Conservation (phyloP, 2,329 filamentous ascomycete species). For the Aureobasidium musti region DNA sequence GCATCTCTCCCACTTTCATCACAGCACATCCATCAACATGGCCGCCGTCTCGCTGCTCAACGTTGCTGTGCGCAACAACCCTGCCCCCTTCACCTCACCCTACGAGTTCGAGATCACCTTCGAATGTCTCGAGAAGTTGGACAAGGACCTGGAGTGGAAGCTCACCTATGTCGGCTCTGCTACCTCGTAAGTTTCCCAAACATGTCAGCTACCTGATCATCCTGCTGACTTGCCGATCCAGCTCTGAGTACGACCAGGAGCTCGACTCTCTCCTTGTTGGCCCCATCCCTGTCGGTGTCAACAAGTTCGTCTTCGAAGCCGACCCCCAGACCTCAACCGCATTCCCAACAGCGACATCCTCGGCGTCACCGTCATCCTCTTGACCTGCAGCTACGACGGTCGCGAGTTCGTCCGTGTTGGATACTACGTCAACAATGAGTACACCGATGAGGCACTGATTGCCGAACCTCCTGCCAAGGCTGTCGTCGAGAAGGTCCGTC, state of each 20-base stretch:
- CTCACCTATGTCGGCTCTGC: slow-evolving; percentile 98
- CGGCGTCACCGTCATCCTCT: slow-evolving; percentile 92
- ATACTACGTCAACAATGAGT: slow-evolving; percentile 99
- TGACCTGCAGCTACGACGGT: slow-evolving; percentile 94
- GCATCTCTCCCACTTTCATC: slow-evolving; percentile 9
- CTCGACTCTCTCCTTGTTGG: slow-evolving; percentile 95
- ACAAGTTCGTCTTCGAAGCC: slow-evolving; percentile 98
- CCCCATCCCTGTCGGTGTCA: slow-evolving; percentile 95
- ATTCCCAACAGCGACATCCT: slow-evolving; percentile 95
- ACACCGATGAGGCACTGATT: slow-evolving; percentile 85
- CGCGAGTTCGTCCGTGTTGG: slow-evolving; percentile 97
- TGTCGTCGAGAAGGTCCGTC: slow-evolving; percentile 84
- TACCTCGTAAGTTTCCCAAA: slow-evolving; percentile 69
- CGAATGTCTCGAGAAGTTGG: slow-evolving; percentile 90
- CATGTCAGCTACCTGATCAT: slow-evolving; percentile 31
- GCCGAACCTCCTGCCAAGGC: slow-evolving; percentile 90
- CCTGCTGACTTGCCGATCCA: slow-evolving; percentile 43
- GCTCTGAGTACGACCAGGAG: slow-evolving; percentile 96
- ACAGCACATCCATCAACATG: slow-evolving; percentile 56
- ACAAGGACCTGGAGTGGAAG: slow-evolving; percentile 99
- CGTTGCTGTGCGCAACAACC: slow-evolving; percentile 96
- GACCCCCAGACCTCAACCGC: slow-evolving; percentile 82
- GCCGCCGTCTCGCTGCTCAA: slow-evolving; percentile 95
- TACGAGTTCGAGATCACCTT: slow-evolving; percentile 99
- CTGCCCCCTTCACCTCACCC: slow-evolving; percentile 85